Conservation (phyloP, 108 stramenopile genomes). For the Pseudonitzschia multiseries region DNA sequence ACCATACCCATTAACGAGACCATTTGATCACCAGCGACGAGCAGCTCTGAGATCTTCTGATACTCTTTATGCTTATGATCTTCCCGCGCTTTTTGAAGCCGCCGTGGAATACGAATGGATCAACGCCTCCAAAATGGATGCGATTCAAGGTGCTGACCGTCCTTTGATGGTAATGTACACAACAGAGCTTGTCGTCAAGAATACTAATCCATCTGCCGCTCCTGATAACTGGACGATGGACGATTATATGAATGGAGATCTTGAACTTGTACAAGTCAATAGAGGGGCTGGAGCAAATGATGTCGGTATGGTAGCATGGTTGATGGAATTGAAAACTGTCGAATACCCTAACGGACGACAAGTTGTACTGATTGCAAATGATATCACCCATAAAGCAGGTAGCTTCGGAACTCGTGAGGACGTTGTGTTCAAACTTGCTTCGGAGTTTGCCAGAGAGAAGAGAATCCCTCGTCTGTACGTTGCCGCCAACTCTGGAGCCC, state of each 20-base stretch:
- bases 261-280: constrained; percentile 82
- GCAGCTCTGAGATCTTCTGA: constrained; percentile 85
- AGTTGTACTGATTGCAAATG: constrained; percentile 98
- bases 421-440: constrained; percentile 95
- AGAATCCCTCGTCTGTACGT: constrained; percentile 94
- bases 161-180: constrained; percentile 91
- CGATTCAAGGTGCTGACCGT: constrained; percentile 39
- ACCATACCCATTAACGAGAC: constrained; percentile 91
- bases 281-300: constrained; percentile 93
- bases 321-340: constrained; percentile 91
- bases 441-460: constrained; percentile 84
- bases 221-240: constrained; percentile 75
- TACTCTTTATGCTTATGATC: constrained; percentile 94
- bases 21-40: constrained; percentile 90
- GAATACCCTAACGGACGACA: constrained; percentile 95
- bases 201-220: constrained; percentile 42
- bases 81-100: constrained; percentile 94
- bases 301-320: constrained; percentile 99
- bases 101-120: constrained; percentile 89
- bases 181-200: constrained; percentile 89
- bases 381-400: constrained; percentile 97
- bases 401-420: constrained; percentile 99
- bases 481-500: constrained; percentile 95
- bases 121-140: constrained; percentile 45
- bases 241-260: constrained; percentile 78